A percentile compares a stretch with the other conserved stretches of the same genome.
Conservation (phyloP, 805 yeast species). For the Starmerella potacharoeniae region DNA sequence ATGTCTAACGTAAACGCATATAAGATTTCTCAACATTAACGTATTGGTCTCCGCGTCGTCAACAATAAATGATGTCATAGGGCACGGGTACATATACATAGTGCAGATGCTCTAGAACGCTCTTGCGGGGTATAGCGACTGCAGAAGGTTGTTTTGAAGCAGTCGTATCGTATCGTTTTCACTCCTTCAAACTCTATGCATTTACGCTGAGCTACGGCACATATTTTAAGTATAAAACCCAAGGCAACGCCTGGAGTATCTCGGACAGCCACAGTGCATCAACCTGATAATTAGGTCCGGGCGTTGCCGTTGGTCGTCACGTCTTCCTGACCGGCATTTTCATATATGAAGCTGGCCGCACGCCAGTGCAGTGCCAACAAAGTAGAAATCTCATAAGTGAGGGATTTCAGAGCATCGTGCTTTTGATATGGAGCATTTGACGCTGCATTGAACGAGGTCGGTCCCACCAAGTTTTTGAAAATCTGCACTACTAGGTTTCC, state of each 20-base stretch:
- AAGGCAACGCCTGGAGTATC: too few relatives aligned
- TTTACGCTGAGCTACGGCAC: background rate
- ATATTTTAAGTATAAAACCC: background rate
- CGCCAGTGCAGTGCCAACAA: slow-evolving; percentile 1
- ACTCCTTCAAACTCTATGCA: background rate
- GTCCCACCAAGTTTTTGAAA: background rate
- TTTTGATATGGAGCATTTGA: too few relatives aligned
- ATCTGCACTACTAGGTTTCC: background rate
- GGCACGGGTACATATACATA: background rate
- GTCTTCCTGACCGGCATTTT: background rate
- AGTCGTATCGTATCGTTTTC: background rate
- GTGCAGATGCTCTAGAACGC: background rate
- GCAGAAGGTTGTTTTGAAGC: too few relatives aligned
- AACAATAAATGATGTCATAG: background rate
- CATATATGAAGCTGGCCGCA: background rate
- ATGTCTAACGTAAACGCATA: background rate
- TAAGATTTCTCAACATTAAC: background rate
- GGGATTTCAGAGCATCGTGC: background rate
- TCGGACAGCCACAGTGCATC: too few relatives aligned
- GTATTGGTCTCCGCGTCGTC: background rate
- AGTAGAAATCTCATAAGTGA: background rate
- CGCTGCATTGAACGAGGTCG: background rate
- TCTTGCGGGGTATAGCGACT: background rate
- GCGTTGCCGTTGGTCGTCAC: too few relatives aligned
- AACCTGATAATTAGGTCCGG: too few relatives aligned